Percentiles rank a stretch among this genome's conserved stretches.
Conservation (phyloP, 768 basidiomycete genomes). For the Imleria badia region DNA sequence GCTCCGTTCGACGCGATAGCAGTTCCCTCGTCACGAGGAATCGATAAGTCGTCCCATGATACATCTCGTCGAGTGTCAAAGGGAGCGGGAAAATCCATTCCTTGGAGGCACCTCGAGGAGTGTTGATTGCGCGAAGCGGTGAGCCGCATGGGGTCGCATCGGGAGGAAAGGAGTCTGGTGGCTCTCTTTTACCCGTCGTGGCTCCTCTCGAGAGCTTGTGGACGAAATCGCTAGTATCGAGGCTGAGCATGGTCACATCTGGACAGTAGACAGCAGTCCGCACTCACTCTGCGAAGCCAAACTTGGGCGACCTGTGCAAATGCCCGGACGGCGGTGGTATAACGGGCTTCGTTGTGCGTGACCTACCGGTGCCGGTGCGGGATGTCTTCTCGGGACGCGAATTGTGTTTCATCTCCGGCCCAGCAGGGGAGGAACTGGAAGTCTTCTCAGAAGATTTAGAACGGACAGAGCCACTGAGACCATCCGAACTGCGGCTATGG, state of each 20-base stretch:
- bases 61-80: slow-evolving; percentile 62
- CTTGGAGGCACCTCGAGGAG: slow-evolving; percentile 40
- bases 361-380: slow-evolving; percentile 13
- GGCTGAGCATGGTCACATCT: slow-evolving; percentile 5
- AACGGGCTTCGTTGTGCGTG: slow-evolving; percentile 26
- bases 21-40: slow-evolving; percentile 62
- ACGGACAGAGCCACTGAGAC: slow-evolving; percentile 2
- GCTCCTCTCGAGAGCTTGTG: slow-evolving; percentile 26
- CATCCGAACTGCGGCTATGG: slow-evolving; percentile 12
- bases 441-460: slow-evolving; percentile 18
- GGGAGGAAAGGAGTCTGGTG: background rate
- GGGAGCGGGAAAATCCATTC: slow-evolving; percentile 71
- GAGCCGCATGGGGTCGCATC: slow-evolving; percentile 31
- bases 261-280: background rate
- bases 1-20: slow-evolving; percentile 47
- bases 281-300: slow-evolving; percentile 31
- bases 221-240: slow-evolving; percentile 27
- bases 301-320: slow-evolving; percentile 20
- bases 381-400: slow-evolving; percentile 13
- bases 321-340: slow-evolving; percentile 29
- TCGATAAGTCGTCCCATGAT: slow-evolving; percentile 51
- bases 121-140: slow-evolving; percentile 42
- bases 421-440: background rate
- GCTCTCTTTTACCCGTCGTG: slow-evolving; percentile 4
- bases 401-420: slow-evolving; percentile 1